Evolutionary conservation across 352 stramenopile species (phyloP), one percentile per base, ranked within the genome.

Genomic region (Globisporangium canariense): DNA sequence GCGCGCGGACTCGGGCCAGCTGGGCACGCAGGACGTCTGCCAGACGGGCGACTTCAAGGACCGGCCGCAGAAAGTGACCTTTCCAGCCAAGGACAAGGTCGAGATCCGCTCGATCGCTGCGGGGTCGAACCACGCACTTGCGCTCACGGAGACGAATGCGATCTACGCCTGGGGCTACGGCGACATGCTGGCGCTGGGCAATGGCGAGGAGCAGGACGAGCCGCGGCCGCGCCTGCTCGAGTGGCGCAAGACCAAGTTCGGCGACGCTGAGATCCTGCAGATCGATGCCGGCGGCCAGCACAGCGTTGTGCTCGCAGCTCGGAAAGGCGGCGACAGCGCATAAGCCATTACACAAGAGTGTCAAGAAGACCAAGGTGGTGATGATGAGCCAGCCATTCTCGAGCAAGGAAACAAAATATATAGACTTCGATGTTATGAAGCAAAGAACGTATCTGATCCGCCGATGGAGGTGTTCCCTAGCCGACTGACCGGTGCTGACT

Each of bases 151-250:
- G 36, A 79, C 74, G 56, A 74, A 92, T 68, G 67, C 81, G 32
- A 71, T 97, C 16, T 96, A 91, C 66, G 88, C 89, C 46, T 98
- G 93, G 93, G 93, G 93, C 54, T 97, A 97, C 65, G 92, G 92
- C 22, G 93, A 98, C 59, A 97, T 97, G 83, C 73, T 93, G 20
- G 83, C 84, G 28, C 79, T 98, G 10, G 93, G 93, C 18, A 88
- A 96, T 62, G 93, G 90, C 63, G 60, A 81, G 55, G 87, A 94
- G 36, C 71, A 81, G 62, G 93, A 98, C 58, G 86, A 96, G 71
- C 74, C 74, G 46, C 80, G 79, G 18, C 91, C 91, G 14, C 71
- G 65, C 22, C 51, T 73, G 56, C 28, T 98, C 36, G 66, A 90
- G 56, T 91, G 87, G 80, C 59, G 70, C 59, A 90, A 91, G 66